Evolutionary conservation across 2,329 filamentous ascomycete genomes (phyloP).

Genomic region (Didymella sp.): DNA sequence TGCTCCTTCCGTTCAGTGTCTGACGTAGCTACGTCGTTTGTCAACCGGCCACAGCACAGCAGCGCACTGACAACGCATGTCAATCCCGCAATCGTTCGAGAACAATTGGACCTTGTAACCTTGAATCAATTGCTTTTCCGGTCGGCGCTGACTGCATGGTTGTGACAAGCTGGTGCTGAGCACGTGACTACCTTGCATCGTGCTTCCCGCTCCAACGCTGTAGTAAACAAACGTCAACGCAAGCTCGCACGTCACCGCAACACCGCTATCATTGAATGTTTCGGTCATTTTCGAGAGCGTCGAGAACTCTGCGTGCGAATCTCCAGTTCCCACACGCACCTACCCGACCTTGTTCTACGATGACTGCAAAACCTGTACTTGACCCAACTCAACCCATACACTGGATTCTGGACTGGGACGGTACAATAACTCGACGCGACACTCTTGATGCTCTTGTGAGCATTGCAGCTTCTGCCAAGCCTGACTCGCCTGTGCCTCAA

Average conservation of each 20-base stretch:
- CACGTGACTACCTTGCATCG: constrained; percentile 7
- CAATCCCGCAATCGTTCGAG: not conserved
- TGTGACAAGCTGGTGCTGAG: not conserved
- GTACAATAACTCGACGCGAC: constrained; percentile 55
- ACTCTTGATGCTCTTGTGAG: constrained; percentile 53
- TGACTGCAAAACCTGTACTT: constrained; percentile 17
- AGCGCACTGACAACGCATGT: not conserved
- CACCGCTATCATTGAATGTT: not conserved
- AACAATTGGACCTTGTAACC: not conserved
- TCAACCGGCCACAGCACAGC: not conserved
- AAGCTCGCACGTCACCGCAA: not conserved
- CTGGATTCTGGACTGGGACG: constrained; percentile 57
- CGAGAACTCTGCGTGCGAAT: not conserved
- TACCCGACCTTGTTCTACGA: constrained; percentile 11
- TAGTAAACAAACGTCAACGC: not conserved
- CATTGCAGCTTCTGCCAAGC: constrained; percentile 44
- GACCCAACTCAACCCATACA: constrained; percentile 32
- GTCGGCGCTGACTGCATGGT: not conserved
- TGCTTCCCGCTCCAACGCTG: not conserved
- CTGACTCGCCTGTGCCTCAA: constrained; percentile 25
- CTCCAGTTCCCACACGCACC: not conserved
- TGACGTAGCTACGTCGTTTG: not conserved
- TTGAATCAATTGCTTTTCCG: not conserved
- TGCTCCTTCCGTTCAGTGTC: not conserved
- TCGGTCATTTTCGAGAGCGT: not conserved